These are phyloP conservation scores for Camelina hispida DNA, from an alignment of 345 rosid genomes.

Conservation along the genomic window DNA sequence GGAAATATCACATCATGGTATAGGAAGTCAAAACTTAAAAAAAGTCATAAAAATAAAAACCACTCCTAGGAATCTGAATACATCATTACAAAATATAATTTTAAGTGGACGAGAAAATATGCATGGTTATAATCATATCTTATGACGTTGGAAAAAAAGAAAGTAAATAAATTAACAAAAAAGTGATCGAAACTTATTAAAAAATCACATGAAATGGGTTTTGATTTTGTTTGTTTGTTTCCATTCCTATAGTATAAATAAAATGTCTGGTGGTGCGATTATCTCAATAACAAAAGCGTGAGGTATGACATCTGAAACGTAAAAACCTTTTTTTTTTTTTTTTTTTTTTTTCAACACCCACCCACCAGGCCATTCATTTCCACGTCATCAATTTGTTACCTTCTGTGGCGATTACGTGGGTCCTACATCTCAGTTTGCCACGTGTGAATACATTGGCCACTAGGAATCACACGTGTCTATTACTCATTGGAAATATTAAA, in stretches of 20 bases:
- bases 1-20: background rate
- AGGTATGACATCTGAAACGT: conserved; percentile 46
- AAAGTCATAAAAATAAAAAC: conserved; percentile 14
- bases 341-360: conserved; percentile 28
- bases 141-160: background rate
- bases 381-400: conserved; percentile 43
- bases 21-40: conserved; percentile 12
- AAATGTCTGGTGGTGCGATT: conserved; percentile 37
- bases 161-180: background rate
- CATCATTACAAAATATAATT: no score
- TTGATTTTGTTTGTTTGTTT: conserved; percentile 37
- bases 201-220: conserved; percentile 36
- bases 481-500: background rate
- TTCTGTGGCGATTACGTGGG: conserved; percentile 37
- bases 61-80: background rate
- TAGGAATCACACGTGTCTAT: conserved; percentile 29
- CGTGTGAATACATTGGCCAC: conserved; percentile 1
- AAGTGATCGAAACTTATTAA: conserved; percentile 15
- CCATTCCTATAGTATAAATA: background rate
- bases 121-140: conserved; percentile 20
- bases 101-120: conserved; percentile 16
- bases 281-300: conserved; percentile 48
- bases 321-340: background rate
- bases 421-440: conserved; percentile 26
- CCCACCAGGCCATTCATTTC: conserved; percentile 40